Evolutionary conservation across 768 basidiomycete genomes (phyloP).

Genomic region (Kwoniella newhampshirensis): DNA sequence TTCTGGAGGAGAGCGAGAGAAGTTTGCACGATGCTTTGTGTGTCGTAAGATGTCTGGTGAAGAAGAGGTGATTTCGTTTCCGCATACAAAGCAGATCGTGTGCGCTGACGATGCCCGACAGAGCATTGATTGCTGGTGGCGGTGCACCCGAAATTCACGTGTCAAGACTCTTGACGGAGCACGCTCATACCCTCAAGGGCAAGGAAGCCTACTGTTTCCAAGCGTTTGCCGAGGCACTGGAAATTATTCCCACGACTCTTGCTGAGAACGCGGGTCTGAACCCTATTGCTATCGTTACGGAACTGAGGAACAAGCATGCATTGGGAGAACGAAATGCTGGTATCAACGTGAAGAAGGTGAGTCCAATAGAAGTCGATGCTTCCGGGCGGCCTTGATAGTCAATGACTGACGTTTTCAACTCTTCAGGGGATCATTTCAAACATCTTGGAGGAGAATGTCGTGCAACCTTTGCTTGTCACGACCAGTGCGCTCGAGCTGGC

Average conservation of each 20-base stretch:
- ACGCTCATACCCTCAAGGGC: constrained; percentile 88
- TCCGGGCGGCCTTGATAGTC: background rate
- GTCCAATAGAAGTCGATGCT: constrained; percentile 36
- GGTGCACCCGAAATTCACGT: constrained; percentile 98
- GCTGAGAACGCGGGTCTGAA: constrained; percentile 98
- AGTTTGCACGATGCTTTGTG: constrained; percentile 98
- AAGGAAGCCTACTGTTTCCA: constrained; percentile 99
- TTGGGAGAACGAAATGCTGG: constrained; percentile 91
- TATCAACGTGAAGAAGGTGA: constrained; percentile 94
- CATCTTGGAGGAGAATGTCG: constrained; percentile 94
- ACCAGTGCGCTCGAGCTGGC: constrained; percentile 93
- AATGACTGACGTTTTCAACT: background rate
- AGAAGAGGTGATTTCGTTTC: constrained; percentile 74
- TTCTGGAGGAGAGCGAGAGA: constrained; percentile 94
- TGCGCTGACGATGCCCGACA: constrained; percentile 34
- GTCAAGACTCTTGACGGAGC: constrained; percentile 82
- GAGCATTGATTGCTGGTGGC: constrained; percentile 91
- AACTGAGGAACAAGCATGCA: constrained; percentile 93
- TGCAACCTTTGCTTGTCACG: constrained; percentile 90
- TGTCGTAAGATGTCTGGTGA: constrained; percentile 95
- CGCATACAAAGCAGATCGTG: background rate
- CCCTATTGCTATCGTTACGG: constrained; percentile 96
- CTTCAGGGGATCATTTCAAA: constrained; percentile 91
- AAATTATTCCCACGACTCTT: constrained; percentile 94
- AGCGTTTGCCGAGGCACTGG: constrained; percentile 94